Base-by-base conservation (phyloP, 768 basidiomycete genomes). In the Pleurotus eryngii region DNA sequence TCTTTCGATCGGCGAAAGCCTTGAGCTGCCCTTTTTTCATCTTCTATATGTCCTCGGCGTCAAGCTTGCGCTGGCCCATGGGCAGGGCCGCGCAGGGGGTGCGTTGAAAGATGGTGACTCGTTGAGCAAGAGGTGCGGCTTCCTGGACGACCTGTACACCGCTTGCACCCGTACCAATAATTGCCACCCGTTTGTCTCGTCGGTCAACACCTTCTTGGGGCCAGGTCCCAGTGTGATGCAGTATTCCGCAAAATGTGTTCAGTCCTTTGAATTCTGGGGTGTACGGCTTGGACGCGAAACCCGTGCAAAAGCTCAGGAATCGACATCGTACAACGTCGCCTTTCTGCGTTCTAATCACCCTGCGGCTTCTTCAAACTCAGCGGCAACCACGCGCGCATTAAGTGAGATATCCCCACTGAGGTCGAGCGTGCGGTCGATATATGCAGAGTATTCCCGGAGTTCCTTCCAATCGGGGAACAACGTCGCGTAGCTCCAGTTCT, bases 191-290 rank as follows among this genome's bases (percentile, higher is more conserved):
- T 47, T 68, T 68, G 8, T 61, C 63, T 8, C 55, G 14, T 6
- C 65, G 49, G 14, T 67, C 64, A 1, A 65, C 22, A 22, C 61
- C 63, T 0, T 48, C 59, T 46, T 65, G 57, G 4, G 66, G 67
- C 68, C 68, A 68, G 9, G 45, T 43, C 1, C 61, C 58, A 14
- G 63, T 68, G 58, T 70, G 68, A 40, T 66, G 56, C 30, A 60
- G 49, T 11, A 46, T 51, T 0, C 68, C 68, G 49, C 62, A 53
- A 56, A 70, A 70, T 9, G 58, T 64, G 22, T 57, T 53, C 12
- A 69, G 63, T 6, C 67, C 65, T 22, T 43, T 55, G 55, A 61
- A 49, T 4, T 60, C 26, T 14, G 68, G 68, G 17, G 59, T 60
- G 37, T 67, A 54, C 5, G 60, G 57, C 17, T 57, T 61, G 4